Conservation (phyloP, 345 rosid species). For the Lepidium didymum region DNA sequence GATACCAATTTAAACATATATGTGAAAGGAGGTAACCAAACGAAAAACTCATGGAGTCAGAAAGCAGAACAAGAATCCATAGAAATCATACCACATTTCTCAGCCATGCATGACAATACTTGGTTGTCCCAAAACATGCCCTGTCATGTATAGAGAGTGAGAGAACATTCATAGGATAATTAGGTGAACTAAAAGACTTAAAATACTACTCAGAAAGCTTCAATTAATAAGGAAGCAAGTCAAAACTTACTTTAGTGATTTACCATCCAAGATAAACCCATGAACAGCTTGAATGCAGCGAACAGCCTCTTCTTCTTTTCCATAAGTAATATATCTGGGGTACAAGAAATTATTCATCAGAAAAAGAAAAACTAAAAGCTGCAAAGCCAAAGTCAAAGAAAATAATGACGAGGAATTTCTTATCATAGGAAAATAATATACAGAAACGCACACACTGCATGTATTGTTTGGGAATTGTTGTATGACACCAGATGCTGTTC, state of each 20-base stretch:
- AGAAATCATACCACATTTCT: conserved; percentile 50
- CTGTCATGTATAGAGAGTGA: conserved; percentile 22
- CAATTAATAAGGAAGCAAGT: not conserved
- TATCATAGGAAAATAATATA: not conserved
- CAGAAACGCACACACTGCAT: conserved; percentile 61
- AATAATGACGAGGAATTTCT: not conserved
- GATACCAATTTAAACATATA: not conserved
- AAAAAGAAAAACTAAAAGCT: not conserved
- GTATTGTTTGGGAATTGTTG: conserved; percentile 60
- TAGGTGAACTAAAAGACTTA: not conserved
- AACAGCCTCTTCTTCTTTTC: conserved; percentile 59
- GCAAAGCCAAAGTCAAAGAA: not conserved
- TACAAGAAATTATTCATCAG: not conserved
- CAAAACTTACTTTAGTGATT: conserved; percentile 50
- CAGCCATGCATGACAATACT: conserved; percentile 81
- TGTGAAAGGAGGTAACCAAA: not conserved
- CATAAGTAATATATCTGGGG: conserved; percentile 53
- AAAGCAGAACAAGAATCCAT: not conserved
- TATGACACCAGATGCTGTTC: conserved; percentile 57
- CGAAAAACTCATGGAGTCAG: not conserved
- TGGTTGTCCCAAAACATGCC: conserved; percentile 83
- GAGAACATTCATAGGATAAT: not conserved
- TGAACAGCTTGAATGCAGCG: conserved; percentile 72
- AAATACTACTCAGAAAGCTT: not conserved
- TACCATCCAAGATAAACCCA: conserved; percentile 61